A percentile compares a stretch with the other conserved stretches of the same genome.
phyloP scores from a whole-genome alignment of 257 asterid species.

The Craterostigma plantagineum region DNA sequence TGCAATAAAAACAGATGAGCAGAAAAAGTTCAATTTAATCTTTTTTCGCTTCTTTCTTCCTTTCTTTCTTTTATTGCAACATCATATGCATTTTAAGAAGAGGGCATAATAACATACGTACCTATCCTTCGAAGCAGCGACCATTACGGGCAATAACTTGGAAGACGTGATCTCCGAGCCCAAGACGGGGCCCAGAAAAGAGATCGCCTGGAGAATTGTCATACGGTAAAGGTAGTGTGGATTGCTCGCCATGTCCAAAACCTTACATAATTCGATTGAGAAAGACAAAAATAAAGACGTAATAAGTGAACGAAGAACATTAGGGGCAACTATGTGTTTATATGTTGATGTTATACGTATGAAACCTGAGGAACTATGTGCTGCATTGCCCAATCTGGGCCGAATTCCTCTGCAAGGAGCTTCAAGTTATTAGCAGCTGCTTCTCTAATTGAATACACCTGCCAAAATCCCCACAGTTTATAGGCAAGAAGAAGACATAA shows the following conservation, averaged over 20 bases:
- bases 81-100: background rate
- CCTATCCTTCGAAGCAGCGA: constrained; percentile 66
- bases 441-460: constrained; percentile 8
- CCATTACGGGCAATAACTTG: constrained; percentile 62
- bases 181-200: constrained; percentile 64
- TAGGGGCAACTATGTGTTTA: background rate
- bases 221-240: constrained; percentile 42
- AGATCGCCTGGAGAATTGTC: constrained; percentile 37
- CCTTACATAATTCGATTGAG: constrained; percentile 9
- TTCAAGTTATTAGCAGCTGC: constrained; percentile 56
- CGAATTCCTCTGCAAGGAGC: constrained; percentile 80
- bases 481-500: background rate
- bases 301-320: too few species aligned
- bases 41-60: too few species aligned
- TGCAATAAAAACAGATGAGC: constrained; percentile 16
- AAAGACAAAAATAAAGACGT: too few species aligned
- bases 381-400: constrained; percentile 94
- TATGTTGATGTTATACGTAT: background rate
- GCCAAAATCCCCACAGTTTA: background rate
- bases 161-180: constrained; percentile 89
- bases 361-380: constrained; percentile 79
- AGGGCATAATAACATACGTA: too few species aligned
- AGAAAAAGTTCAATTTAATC: constrained; percentile 1
- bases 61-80: constrained; percentile 1
- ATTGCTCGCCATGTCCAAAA: constrained; percentile 36